Percentiles rank a stretch among this genome's conserved stretches.
These are phyloP conservation scores for Ceratocystis alfenasii DNA, from an alignment of 2,329 filamentous ascomycete genomes.

Conservation along the genomic window DNA sequence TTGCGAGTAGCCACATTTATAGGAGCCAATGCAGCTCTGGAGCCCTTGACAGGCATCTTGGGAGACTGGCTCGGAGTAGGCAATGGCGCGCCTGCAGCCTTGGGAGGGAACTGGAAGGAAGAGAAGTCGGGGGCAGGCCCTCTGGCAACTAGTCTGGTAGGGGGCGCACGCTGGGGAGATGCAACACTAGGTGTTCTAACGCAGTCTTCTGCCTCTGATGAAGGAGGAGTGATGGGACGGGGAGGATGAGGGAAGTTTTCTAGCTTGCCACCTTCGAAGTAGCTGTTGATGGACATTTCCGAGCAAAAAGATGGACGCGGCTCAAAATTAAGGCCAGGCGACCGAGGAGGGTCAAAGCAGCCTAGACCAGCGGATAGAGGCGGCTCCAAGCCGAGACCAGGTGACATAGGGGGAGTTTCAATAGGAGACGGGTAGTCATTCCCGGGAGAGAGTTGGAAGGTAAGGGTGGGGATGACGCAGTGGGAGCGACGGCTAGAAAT, in stretches of 20 bases:
- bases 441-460: conserved; percentile 18
- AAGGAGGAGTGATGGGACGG: conserved; percentile 12
- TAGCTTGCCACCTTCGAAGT: conserved; percentile 21
- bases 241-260: conserved; percentile 21
- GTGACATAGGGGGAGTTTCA: conserved; percentile 10
- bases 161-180: neutral
- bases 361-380: neutral
- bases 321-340: conserved; percentile 15
- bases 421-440: conserved; percentile 8
- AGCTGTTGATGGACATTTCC: conserved; percentile 21
- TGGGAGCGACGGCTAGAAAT: conserved; percentile 16
- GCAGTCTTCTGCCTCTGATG: conserved; percentile 9
- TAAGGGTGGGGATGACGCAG: conserved; percentile 16
- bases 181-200: conserved; percentile 7
- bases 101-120: conserved; percentile 17
- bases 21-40: neutral
- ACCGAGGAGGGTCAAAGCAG: conserved; percentile 3
- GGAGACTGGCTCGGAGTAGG: conserved; percentile 17
- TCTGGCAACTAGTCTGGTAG: conserved; percentile 13
- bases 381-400: conserved; percentile 11
- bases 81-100: conserved; percentile 2
- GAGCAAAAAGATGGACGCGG: conserved; percentile 21
- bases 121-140: conserved; percentile 21
- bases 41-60: conserved; percentile 12
- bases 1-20: neutral